Percentiles rank a stretch among this genome's conserved stretches.
Conservation (phyloP, 805 yeast genomes). For the Candida yuanshanica region DNA sequence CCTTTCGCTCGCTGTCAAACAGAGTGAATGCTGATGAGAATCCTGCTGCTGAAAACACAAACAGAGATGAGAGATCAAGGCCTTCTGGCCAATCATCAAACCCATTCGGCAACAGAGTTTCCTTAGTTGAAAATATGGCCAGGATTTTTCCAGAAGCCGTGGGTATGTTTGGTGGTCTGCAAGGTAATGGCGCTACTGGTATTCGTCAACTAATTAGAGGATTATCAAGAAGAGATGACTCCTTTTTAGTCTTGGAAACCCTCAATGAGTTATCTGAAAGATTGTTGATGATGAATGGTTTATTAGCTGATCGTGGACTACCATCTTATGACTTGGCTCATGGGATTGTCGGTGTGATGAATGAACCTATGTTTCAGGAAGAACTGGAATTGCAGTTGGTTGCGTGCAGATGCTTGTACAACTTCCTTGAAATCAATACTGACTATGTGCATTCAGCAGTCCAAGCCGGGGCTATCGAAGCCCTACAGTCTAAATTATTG, state of each 20-base stretch:
- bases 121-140: conserved; percentile 24
- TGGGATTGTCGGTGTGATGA: conserved; percentile 51
- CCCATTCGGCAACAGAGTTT: not conserved
- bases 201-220: conserved; percentile 20
- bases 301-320: conserved; percentile 55
- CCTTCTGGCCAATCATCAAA: not conserved
- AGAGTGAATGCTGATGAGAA: conserved; percentile 17
- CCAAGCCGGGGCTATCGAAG: conserved; percentile 58
- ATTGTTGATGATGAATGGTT: conserved; percentile 61
- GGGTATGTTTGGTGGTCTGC: conserved; percentile 26
- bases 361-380: conserved; percentile 49
- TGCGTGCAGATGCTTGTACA: conserved; percentile 79
- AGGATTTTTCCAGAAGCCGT: conserved; percentile 35
- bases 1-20: conserved; percentile 23
- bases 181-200: conserved; percentile 14
- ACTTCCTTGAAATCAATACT: conserved; percentile 68
- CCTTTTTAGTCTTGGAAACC: conserved; percentile 57
- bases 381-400: conserved; percentile 78
- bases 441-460: conserved; percentile 60
- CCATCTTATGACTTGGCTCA: conserved; percentile 54
- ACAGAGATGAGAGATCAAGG: not conserved
- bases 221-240: conserved; percentile 36
- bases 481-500: conserved; percentile 55
- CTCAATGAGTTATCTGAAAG: conserved; percentile 60
- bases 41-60: conserved; percentile 15